Evolutionary conservation across 352 stramenopile species (phyloP).

Genomic region (Globisporangium orthogonon): DNA sequence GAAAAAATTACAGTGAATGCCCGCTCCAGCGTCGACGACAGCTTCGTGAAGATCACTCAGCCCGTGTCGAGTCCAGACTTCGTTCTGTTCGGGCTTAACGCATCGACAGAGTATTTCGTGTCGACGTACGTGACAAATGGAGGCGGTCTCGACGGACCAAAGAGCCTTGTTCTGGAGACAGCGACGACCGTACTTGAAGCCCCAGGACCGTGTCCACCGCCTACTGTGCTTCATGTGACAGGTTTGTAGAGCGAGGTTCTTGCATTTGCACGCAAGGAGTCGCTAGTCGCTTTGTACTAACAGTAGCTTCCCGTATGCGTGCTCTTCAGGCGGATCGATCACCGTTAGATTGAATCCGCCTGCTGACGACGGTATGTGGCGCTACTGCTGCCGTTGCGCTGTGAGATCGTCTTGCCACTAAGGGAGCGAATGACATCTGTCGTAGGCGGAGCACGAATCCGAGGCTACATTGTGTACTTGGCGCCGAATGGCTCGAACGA

Average conservation of each 20-base stretch:
- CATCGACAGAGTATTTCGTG: constrained; percentile 6
- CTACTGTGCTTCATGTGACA: constrained; percentile 4
- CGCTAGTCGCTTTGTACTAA: background rate
- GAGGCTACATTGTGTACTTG: constrained; percentile 54
- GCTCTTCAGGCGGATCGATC: constrained; percentile 6
- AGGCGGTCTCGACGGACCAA: background rate
- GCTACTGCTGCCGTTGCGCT: background rate
- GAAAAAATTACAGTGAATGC: background rate
- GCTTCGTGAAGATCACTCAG: background rate
- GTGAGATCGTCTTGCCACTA: background rate
- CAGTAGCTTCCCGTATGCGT: background rate
- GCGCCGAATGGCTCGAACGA: constrained; percentile 18
- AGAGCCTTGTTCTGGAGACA: background rate
- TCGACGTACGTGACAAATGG: constrained; percentile 4
- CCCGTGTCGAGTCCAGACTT: background rate
- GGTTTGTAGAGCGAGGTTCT: background rate
- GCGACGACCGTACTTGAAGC: constrained; percentile 3
- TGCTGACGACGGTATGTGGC: constrained; percentile 2
- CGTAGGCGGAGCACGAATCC: constrained; percentile 40
- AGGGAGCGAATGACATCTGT: too few relatives aligned
- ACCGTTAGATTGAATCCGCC: constrained; percentile 6
- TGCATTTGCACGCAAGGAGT: background rate
- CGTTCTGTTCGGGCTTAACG: constrained; percentile 6
- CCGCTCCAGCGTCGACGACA: constrained; percentile 6
- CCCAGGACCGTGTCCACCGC: constrained; percentile 6